Evolutionary conservation across 2,329 filamentous ascomycete species (phyloP).

Genomic region (Waltergamsia citrina): DNA sequence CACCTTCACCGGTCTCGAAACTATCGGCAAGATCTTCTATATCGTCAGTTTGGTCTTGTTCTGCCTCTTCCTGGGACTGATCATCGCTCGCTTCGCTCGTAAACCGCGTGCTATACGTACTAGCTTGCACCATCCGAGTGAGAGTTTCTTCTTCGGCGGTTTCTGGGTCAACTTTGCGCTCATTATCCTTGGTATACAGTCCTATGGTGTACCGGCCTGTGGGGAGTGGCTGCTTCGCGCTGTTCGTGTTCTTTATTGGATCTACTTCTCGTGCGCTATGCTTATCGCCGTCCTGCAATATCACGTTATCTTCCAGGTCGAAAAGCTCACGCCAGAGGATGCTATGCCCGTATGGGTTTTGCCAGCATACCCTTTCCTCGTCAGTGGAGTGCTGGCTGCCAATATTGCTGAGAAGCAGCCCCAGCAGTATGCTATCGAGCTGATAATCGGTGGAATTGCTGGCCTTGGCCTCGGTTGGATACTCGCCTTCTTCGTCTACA

Average conservation of each 20-base stretch:
- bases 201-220: constrained; percentile 42
- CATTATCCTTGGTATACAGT: constrained; percentile 51
- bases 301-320: constrained; percentile 15
- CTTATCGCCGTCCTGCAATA: constrained; percentile 16
- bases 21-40: constrained; percentile 35
- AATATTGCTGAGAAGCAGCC: constrained; percentile 37
- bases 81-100: constrained; percentile 46
- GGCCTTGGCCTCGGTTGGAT: constrained; percentile 44
- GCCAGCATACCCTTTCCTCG: constrained; percentile 44
- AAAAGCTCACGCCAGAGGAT: constrained; percentile 33
- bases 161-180: constrained; percentile 54
- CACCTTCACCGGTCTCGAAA: constrained; percentile 30
- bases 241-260: constrained; percentile 39
- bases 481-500: constrained; percentile 35
- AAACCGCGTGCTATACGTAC: constrained; percentile 50
- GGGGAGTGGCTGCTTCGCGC: constrained; percentile 37
- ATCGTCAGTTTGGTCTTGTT: constrained; percentile 39
- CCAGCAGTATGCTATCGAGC: constrained; percentile 31
- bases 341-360: constrained; percentile 47
- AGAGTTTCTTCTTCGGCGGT: constrained; percentile 53
- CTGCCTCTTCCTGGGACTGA: constrained; percentile 36
- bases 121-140: constrained; percentile 54
- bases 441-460: constrained; percentile 37
- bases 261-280: constrained; percentile 28
- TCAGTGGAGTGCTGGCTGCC: constrained; percentile 40